These are phyloP conservation scores for Nymphaea colorata DNA, from an alignment of 164 flowering plant species.

Conservation along the genomic window DNA sequence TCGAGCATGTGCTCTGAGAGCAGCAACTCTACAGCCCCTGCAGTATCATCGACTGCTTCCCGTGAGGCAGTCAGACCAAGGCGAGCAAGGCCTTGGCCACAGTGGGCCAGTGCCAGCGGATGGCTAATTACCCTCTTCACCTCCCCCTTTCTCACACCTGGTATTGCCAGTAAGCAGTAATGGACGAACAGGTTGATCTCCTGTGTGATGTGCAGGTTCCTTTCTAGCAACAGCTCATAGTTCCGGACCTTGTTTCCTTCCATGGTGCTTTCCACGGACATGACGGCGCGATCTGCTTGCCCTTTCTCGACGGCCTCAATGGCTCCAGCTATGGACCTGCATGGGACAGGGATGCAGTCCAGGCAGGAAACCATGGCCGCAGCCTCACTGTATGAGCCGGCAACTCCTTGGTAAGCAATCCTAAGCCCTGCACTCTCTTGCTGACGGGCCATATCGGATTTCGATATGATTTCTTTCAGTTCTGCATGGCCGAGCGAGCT, in stretches of 20 bases:
- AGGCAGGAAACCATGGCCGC: slow-evolving; percentile 18
- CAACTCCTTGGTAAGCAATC: slow-evolving; percentile 21
- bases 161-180: slow-evolving; percentile 20
- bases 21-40: slow-evolving; percentile 23
- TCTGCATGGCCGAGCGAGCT: too few species aligned
- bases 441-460: not conserved
- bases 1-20: slow-evolving; percentile 12
- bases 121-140: slow-evolving; percentile 21
- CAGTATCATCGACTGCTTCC: slow-evolving; percentile 21
- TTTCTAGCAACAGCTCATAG: slow-evolving; percentile 13
- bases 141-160: slow-evolving; percentile 15
- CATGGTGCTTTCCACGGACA: slow-evolving; percentile 21
- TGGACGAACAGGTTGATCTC: slow-evolving; percentile 18
- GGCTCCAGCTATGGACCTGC: slow-evolving; percentile 10
- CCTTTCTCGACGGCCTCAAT: slow-evolving; percentile 15
- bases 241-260: slow-evolving; percentile 14
- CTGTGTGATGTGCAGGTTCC: slow-evolving; percentile 14
- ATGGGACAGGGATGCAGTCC: slow-evolving; percentile 13
- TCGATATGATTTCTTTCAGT: not conserved
- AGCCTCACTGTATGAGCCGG: slow-evolving; percentile 22
- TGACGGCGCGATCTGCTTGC: slow-evolving; percentile 13
- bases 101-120: slow-evolving; percentile 23
- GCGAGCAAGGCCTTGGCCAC: slow-evolving; percentile 12
- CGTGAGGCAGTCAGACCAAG: slow-evolving; percentile 12
- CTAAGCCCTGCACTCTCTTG: not conserved